Conservation (phyloP, 495 filamentous ascomycete species). For the Cercophora newfieldiana region DNA sequence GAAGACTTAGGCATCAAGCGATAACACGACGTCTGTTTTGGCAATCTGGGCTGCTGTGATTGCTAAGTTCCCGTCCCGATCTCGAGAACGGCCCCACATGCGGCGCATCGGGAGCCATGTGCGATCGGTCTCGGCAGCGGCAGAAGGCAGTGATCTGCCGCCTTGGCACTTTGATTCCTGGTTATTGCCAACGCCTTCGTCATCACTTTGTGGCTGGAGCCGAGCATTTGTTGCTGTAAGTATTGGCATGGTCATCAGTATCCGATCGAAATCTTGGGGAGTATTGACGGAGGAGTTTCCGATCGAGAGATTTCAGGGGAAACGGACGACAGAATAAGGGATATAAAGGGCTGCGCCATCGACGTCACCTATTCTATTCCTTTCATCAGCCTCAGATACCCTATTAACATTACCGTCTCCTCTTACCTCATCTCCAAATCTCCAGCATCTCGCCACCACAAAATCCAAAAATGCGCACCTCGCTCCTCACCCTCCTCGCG, state of each 20-base stretch:
- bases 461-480: slow-evolving; percentile 17
- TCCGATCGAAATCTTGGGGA: not conserved
- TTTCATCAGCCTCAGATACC: not conserved
- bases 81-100: not conserved
- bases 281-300: not conserved
- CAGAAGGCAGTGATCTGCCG: slow-evolving; percentile 17
- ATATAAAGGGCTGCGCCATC: not conserved
- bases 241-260: not conserved
- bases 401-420: not conserved
- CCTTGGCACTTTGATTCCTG: slow-evolving; percentile 14
- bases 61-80: not conserved
- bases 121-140: not conserved
- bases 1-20: not conserved
- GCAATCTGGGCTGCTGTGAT: not conserved
- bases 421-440: not conserved
- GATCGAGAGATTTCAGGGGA: too few species aligned
- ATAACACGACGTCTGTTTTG: not conserved
- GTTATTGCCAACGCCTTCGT: not conserved
- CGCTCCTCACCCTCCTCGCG: slow-evolving; percentile 13
- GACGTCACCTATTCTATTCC: not conserved
- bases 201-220: not conserved
- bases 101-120: not conserved
- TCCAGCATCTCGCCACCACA: not conserved
- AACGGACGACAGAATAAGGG: too few species aligned
- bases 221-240: not conserved